Percentiles rank a stretch among this genome's conserved stretches.
These are phyloP conservation scores for Colletotrichum lini DNA, from an alignment of 2,329 filamentous ascomycete species.

Conservation along the genomic window DNA sequence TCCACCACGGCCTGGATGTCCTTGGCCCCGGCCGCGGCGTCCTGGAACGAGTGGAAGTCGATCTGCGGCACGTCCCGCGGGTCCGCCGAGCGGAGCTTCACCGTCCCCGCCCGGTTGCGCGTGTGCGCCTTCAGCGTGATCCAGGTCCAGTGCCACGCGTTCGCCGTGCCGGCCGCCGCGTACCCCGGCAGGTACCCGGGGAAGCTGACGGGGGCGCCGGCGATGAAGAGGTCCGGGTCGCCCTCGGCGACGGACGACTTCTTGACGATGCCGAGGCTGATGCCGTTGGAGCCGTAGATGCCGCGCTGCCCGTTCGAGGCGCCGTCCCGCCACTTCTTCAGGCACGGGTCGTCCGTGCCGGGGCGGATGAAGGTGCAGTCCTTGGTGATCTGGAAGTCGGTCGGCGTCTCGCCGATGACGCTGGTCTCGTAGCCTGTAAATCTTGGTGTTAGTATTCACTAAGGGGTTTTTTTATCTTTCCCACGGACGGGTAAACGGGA, in stretches of 20 bases:
- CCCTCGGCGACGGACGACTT: conserved; percentile 48
- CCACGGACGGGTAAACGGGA: no score
- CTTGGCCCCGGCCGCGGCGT: conserved; percentile 49
- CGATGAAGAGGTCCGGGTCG: conserved; percentile 51
- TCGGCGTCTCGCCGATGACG: conserved; percentile 44
- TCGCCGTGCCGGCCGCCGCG: conserved; percentile 46
- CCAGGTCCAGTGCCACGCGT: conserved; percentile 56
- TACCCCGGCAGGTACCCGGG: conserved; percentile 50
- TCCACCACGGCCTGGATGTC: conserved; percentile 64
- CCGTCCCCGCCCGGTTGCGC: conserved; percentile 69
- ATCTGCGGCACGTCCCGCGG: conserved; percentile 73
- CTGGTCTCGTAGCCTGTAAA: conserved; percentile 44
- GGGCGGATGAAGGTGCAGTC: conserved; percentile 50
- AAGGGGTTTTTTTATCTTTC: no score
- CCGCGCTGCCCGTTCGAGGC: conserved; percentile 44
- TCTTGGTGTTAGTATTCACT: no score
- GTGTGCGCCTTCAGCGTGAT: conserved; percentile 70
- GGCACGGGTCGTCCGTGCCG: conserved; percentile 51
- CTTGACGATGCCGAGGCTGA: conserved; percentile 50
- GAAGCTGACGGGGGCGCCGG: conserved; percentile 48
- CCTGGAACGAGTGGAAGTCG: conserved; percentile 69
- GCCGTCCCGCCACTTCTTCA: conserved; percentile 50
- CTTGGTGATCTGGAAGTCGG: conserved; percentile 48
- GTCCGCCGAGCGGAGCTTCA: conserved; percentile 68
- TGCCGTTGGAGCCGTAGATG: conserved; percentile 53